Conservation (phyloP, 2,329 filamentous ascomycete genomes). For the Nakataea oryzae region DNA sequence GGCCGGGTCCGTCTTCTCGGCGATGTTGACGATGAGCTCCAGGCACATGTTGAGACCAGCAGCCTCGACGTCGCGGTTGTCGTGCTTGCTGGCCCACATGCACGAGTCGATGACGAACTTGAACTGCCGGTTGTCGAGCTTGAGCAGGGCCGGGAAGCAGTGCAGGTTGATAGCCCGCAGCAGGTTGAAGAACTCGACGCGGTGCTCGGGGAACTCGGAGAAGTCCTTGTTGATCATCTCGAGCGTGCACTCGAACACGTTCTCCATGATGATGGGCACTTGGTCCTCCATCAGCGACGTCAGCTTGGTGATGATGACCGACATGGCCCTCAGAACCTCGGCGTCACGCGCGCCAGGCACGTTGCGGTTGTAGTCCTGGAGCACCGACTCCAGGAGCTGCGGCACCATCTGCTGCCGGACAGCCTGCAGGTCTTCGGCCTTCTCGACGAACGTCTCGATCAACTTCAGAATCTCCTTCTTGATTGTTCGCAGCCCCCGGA, state of each 20-base stretch:
- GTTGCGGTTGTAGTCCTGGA: constrained; percentile 95
- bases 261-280: constrained; percentile 94
- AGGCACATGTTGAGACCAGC: constrained; percentile 97
- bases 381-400: constrained; percentile 84
- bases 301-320: constrained; percentile 91
- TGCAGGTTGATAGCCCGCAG: constrained; percentile 92
- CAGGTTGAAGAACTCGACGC: constrained; percentile 99
- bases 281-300: constrained; percentile 96
- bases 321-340: constrained; percentile 95
- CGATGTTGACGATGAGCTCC: constrained; percentile 95
- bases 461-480: constrained; percentile 99
- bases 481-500: constrained; percentile 89
- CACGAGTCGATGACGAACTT: constrained; percentile 99
- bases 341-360: constrained; percentile 92
- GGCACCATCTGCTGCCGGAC: constrained; percentile 91
- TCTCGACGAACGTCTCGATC: constrained; percentile 96
- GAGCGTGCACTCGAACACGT: constrained; percentile 94
- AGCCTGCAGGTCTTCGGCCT: constrained; percentile 90
- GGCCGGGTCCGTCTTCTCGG: constrained; percentile 74
- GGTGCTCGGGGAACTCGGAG: constrained; percentile 95
- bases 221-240: constrained; percentile 99
- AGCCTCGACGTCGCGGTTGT: constrained; percentile 94
- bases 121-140: constrained; percentile 92
- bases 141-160: constrained; percentile 89
- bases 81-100: constrained; percentile 99